A percentile compares a stretch with the other conserved stretches of the same genome.
Conservation (phyloP, 2,329 filamentous ascomycete genomes). For the Ophiocordyceps camponoti-leonardi region DNA sequence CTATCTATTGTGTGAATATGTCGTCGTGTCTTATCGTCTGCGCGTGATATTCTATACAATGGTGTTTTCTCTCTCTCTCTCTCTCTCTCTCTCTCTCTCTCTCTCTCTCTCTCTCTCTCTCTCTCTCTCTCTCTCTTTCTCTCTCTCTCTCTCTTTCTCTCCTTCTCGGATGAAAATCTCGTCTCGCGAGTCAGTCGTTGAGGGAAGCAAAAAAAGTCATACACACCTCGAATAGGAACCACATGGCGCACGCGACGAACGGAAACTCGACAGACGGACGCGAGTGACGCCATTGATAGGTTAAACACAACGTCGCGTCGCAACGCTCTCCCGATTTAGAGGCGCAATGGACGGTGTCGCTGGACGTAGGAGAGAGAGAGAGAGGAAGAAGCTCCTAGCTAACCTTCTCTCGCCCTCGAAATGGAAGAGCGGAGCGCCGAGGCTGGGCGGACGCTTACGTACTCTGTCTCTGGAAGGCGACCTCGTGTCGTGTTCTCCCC, state of each 20-base stretch:
- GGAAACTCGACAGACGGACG: constrained; percentile 45
- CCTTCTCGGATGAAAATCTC: not conserved
- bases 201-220: not conserved
- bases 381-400: constrained; percentile 9
- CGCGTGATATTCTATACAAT: not conserved
- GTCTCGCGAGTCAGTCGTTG: not conserved
- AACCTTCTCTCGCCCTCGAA: constrained; percentile 12
- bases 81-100: not conserved
- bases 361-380: not conserved
- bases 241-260: constrained; percentile 33
- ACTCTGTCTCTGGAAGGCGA: not conserved
- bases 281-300: constrained; percentile 45
- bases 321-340: not conserved
- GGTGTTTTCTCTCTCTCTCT: too few species aligned
- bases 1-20: too few species aligned
- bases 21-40: not conserved
- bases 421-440: constrained; percentile 9
- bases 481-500: too few species aligned
- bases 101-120: not conserved
- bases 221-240: constrained; percentile 40
- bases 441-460: constrained; percentile 7
- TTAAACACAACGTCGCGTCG: constrained; percentile 6
- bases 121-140: not conserved
- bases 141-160: not conserved
- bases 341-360: not conserved